phyloP scores from a whole-genome alignment of 345 rosid genomes.

The Eucalyptus pauciflora region DNA sequence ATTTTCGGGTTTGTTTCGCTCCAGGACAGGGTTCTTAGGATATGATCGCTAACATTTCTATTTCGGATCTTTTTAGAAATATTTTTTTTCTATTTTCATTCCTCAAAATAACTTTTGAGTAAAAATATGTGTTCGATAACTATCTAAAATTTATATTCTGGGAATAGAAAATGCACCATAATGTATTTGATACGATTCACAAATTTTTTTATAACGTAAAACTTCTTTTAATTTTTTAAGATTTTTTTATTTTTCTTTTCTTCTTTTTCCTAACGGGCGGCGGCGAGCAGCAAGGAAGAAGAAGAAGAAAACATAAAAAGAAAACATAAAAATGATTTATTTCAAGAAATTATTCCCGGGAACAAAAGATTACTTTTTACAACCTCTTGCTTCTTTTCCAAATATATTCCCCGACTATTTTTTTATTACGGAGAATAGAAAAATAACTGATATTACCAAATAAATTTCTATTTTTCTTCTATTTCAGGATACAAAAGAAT shows the following conservation, averaged over 20 bases:
- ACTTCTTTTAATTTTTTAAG: no score
- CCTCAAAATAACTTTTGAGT: fast-evolving
- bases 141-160: fast-evolving
- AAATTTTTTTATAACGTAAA: no score
- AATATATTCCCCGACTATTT: fast-evolving
- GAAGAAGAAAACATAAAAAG: no score
- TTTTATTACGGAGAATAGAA: fast-evolving
- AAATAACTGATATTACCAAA: no score
- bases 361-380: fast-evolving
- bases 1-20: not conserved
- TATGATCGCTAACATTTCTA: fast-evolving
- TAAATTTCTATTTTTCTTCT: no score
- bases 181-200: fast-evolving
- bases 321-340: fast-evolving
- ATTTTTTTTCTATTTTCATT: no score
- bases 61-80: no score
- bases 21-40: not conserved
- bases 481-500: no score
- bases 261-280: fast-evolving
- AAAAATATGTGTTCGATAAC: fast-evolving
- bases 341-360: fast-evolving
- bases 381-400: no score
- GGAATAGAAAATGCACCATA: fast-evolving
- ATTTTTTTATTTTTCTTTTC: no score
- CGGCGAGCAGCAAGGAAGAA: fast-evolving